Evolutionary conservation across 306 rosid genomes (phyloP).

Genomic region (Adenanthera pavonina): DNA sequence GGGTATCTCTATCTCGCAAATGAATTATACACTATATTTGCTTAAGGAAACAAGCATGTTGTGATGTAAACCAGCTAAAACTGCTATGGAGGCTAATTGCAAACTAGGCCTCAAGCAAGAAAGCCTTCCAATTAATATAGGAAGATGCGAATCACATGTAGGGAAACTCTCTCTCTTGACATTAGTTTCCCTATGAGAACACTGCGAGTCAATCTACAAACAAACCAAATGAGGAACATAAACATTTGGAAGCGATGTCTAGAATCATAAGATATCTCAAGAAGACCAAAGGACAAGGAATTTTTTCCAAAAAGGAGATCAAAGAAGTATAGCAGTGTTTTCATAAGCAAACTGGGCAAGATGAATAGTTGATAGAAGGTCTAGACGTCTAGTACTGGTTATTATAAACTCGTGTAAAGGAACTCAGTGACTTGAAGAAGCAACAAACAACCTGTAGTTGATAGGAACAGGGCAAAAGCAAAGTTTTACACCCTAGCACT

Average conservation of each 20-base stretch:
- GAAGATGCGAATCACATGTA: not conserved
- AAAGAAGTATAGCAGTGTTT: not conserved
- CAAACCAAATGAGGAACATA: not conserved
- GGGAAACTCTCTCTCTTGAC: not conserved
- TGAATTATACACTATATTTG: no score
- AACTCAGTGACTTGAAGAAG: no score
- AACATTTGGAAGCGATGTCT: not conserved
- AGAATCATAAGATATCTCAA: not conserved
- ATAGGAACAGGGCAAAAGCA: no score
- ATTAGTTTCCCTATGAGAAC: no score
- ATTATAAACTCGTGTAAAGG: no score
- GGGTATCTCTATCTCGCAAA: not conserved
- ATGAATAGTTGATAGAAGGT: no score
- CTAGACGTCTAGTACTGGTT: no score
- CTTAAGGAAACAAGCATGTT: no score
- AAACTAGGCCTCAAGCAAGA: not conserved
- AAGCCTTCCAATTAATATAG: not conserved
- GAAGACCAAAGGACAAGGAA: not conserved
- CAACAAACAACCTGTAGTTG: no score
- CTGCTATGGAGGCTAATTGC: not conserved
- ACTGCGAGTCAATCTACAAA: not conserved
- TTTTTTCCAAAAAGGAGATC: not conserved
- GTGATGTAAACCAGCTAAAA: no score
- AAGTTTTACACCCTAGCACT: no score
- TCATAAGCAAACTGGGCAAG: not conserved